Conservation (phyloP, 495 filamentous ascomycete genomes). For the Penicillium parvum region DNA sequence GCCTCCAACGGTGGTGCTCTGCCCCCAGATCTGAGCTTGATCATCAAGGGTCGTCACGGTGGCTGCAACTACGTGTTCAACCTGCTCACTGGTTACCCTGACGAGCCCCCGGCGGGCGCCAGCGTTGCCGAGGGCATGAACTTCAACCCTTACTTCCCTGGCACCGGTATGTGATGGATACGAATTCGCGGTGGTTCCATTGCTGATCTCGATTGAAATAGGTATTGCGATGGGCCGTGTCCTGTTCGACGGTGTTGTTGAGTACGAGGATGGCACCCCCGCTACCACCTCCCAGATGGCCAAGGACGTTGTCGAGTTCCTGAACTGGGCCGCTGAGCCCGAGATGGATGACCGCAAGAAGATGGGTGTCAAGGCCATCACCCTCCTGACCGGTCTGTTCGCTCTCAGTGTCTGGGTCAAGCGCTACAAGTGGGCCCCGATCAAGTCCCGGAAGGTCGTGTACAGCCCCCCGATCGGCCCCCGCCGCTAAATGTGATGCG, state of each 20-base stretch:
- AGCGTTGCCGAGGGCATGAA: slow-evolving; percentile 80
- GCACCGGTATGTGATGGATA: slow-evolving; percentile 59
- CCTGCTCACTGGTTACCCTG: slow-evolving; percentile 96
- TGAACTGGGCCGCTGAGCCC: slow-evolving; percentile 98
- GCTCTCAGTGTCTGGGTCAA: slow-evolving; percentile 96
- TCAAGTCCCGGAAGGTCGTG: slow-evolving; percentile 92
- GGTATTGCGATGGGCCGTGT: slow-evolving; percentile 98
- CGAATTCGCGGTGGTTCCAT: not conserved
- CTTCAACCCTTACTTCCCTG: slow-evolving; percentile 99
- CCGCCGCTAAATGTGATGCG: slow-evolving; percentile 37
- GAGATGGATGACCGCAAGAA: slow-evolving; percentile 99
- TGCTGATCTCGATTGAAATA: slow-evolving; percentile 25
- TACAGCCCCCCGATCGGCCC: slow-evolving; percentile 67
- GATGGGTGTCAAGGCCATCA: slow-evolving; percentile 95
- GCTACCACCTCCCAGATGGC: slow-evolving; percentile 98
- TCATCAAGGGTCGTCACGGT: slow-evolving; percentile 95
- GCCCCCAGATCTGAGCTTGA: slow-evolving; percentile 95
- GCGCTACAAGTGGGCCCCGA: slow-evolving; percentile 94
- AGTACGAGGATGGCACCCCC: slow-evolving; percentile 96
- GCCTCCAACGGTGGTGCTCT: slow-evolving; percentile 98
- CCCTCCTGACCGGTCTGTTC: slow-evolving; percentile 69
- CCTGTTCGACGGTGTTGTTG: slow-evolving; percentile 93
- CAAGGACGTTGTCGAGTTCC: slow-evolving; percentile 97
- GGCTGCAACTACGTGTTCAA: slow-evolving; percentile 98
- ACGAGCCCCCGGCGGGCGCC: slow-evolving; percentile 88